Evolutionary conservation across 192 early-diverging fungal genomes (phyloP).

Genomic region (Thoreauomyces humboldtii): DNA sequence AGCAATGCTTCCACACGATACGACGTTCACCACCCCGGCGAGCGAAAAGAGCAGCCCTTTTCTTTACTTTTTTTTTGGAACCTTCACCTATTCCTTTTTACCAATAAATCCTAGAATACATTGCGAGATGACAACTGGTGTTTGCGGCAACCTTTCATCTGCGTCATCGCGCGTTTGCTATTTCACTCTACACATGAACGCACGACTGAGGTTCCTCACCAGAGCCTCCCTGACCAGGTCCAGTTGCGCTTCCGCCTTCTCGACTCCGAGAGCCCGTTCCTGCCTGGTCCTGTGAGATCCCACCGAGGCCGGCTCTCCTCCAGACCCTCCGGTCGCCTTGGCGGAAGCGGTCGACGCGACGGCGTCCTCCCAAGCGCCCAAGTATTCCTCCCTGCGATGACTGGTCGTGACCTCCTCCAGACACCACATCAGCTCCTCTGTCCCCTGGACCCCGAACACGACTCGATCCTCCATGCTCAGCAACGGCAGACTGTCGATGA

Average conservation of each 20-base stretch:
- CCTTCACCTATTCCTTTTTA: too few relatives aligned
- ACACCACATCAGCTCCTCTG: slow-evolving; percentile 64
- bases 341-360: too few relatives aligned
- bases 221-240: slow-evolving; percentile 17
- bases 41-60: too few relatives aligned
- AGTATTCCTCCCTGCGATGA: slow-evolving; percentile 24
- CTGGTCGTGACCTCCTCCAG: slow-evolving; percentile 50
- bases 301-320: not conserved
- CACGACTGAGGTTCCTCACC: slow-evolving; percentile 17
- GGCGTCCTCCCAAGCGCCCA: slow-evolving; percentile 27
- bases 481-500: slow-evolving; percentile 63
- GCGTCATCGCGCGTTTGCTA: too few relatives aligned
- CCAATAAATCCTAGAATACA: too few relatives aligned
- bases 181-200: too few relatives aligned
- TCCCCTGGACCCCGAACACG: slow-evolving; percentile 57
- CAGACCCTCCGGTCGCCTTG: not conserved
- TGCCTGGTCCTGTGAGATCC: too few relatives aligned
- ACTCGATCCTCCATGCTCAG: slow-evolving; percentile 50
- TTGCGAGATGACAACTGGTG: too few relatives aligned
- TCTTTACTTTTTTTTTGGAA: too few relatives aligned
- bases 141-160: too few relatives aligned
- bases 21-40: too few relatives aligned
- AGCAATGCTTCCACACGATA: too few relatives aligned
- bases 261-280: not conserved
- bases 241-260: slow-evolving; percentile 6